Conservation (phyloP, 495 filamentous ascomycete species). For the Penicillium mononematosum region DNA sequence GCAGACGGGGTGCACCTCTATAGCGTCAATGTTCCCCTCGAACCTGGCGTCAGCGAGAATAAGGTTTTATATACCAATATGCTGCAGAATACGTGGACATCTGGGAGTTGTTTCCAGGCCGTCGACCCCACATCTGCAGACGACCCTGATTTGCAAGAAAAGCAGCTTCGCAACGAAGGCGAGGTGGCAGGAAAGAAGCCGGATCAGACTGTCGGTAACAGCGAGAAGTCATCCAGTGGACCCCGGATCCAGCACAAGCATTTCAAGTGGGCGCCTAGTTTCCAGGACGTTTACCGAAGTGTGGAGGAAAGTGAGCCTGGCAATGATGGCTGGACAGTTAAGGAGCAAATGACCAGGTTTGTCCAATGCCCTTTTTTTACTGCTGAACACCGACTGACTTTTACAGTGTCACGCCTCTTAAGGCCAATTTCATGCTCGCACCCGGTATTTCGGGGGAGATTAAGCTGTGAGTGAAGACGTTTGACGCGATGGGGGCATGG, state of each 20-base stretch:
- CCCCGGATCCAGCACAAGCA: conserved; percentile 68
- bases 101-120: conserved; percentile 81
- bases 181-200: conserved; percentile 46
- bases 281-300: conserved; percentile 79
- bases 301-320: conserved; percentile 78
- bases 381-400: conserved; percentile 17
- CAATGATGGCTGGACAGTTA: conserved; percentile 93
- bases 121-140: conserved; percentile 43
- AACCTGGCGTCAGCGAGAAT: conserved; percentile 61
- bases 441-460: conserved; percentile 69
- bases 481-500: conserved; percentile 22
- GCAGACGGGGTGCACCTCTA: conserved; percentile 74
- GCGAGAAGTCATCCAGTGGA: conserved; percentile 15
- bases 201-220: conserved; percentile 6
- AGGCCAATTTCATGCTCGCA: conserved; percentile 90
- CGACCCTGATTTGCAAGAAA: conserved; percentile 55
- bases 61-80: conserved; percentile 78
- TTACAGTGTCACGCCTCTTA: conserved; percentile 79
- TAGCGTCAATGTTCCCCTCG: conserved; percentile 80
- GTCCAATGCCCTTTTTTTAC: conserved; percentile 22
- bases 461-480: conserved; percentile 77
- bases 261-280: conserved; percentile 91
- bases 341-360: conserved; percentile 84
- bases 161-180: conserved; percentile 57
- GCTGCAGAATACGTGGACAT: conserved; percentile 83